Evolutionary conservation across 306 rosid species (phyloP), one percentile per base, ranked within the genome.

Genomic region (Prunus salicina): DNA sequence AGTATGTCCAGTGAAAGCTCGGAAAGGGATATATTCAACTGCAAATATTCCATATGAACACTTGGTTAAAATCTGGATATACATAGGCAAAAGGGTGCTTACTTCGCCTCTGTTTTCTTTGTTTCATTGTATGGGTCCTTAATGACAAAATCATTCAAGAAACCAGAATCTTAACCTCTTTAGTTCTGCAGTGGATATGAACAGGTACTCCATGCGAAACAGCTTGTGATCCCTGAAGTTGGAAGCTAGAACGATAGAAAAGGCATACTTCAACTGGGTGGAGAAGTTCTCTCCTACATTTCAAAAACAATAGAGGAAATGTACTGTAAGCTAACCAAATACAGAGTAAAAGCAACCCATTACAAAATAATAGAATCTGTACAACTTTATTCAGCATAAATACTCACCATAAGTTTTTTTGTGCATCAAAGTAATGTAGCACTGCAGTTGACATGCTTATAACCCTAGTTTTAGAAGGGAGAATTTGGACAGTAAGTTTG

Each of bases 1-100:
- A 92, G 84, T 70, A 86, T 82, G 43, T 94, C 98, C 90, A 94
- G 69, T 8, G 98, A 90, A 79, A 83, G 88, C 89, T 94, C 97
- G 64, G 84, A 86, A 70, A 94, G 72, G 82, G 87, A 90, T 71
- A 92, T 69, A 64, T 85, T 79, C 82, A 89, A 75, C 98, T 94
- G 91, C 80, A 76, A 86, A 82, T 72, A 80, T 55, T 58, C 71
- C 69, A 80, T 9, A 64, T 30, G 63, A 53, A 78, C 62, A 69
- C 19, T 45, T 69, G 81, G 64, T 88, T 69, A 84, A 81, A 67
- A 75, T 10, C 30, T 53, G 75, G 84, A 38, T 49, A 51, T 43
- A 62, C 41, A 64, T 72, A 47, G 75, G 81, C 68, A 70, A 64
- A 78, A 71, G 51, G n/a, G 34, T 55, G 58, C 27, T 28, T 53